These are phyloP conservation scores for Pseudogymnoascus sp. DNA, from an alignment of 2,329 filamentous ascomycete genomes.

Conservation along the genomic window DNA sequence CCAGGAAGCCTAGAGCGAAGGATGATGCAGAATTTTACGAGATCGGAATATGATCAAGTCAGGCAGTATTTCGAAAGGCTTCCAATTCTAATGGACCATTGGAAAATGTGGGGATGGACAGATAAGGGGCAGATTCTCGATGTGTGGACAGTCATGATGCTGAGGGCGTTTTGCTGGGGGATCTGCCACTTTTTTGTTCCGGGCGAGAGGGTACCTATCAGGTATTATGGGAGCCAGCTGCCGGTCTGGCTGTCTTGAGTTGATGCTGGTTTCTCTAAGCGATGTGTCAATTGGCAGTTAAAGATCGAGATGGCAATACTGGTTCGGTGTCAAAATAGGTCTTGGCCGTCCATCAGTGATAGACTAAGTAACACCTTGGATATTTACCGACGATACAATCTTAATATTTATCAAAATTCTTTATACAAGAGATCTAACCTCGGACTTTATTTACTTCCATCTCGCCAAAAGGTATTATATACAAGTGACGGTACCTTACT, in stretches of 20 bases:
- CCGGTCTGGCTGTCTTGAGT: conserved; percentile 14
- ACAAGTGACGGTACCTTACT: conserved; percentile 1
- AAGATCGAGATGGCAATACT: neutral
- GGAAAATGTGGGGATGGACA: conserved; percentile 12
- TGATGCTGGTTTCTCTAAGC: neutral
- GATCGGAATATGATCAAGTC: conserved; percentile 10
- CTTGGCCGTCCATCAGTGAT: neutral
- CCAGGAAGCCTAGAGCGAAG: neutral
- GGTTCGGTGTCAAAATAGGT: neutral
- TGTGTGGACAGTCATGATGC: conserved; percentile 19
- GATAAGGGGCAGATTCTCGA: conserved; percentile 16
- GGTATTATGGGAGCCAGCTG: conserved; percentile 18
- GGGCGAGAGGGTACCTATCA: conserved; percentile 15
- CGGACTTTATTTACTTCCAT: neutral
- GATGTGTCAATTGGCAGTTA: neutral
- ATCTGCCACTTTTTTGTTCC: conserved; percentile 19
- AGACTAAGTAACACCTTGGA: neutral
- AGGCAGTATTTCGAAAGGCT: conserved; percentile 14
- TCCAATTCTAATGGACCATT: conserved; percentile 14
- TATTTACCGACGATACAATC: neutral
- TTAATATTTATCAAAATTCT: neutral
- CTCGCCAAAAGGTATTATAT: conserved; percentile 2
- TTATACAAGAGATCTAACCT: neutral
- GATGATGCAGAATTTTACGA: conserved; percentile 2
- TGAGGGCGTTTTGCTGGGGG: conserved; percentile 19